Conservation (phyloP, 139 green algal genomes). For the Gonium pectorale region DNA sequence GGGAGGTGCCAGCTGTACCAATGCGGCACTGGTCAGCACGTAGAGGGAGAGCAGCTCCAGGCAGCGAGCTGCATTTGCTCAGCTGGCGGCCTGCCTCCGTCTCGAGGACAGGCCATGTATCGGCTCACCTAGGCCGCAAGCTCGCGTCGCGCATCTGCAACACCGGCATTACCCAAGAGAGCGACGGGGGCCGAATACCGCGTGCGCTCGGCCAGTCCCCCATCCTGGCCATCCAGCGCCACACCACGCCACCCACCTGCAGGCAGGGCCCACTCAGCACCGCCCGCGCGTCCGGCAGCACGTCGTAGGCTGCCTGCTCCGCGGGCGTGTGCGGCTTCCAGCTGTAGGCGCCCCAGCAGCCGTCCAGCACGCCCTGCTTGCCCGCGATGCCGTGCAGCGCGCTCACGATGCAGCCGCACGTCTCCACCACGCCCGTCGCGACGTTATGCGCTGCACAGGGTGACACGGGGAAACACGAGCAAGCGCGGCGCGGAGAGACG, state of each 20-base stretch:
- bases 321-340: background rate
- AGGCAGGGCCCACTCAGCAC: slow-evolving; percentile 2
- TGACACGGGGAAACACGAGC: too few relatives aligned
- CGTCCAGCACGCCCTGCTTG: slow-evolving; percentile 15
- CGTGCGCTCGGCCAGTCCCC: too few relatives aligned
- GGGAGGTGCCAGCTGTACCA: too few relatives aligned
- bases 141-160: too few relatives aligned
- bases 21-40: too few relatives aligned
- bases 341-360: background rate
- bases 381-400: slow-evolving; percentile 13
- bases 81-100: too few relatives aligned
- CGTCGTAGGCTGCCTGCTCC: background rate
- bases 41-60: background rate
- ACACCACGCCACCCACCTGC: slow-evolving; percentile 7
- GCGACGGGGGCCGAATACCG: too few relatives aligned
- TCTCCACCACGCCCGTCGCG: background rate
- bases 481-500: too few relatives aligned
- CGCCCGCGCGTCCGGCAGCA: background rate
- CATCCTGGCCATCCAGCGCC: too few relatives aligned
- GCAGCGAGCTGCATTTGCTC: background rate
- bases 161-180: too few relatives aligned
- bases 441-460: background rate
- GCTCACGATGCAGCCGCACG: slow-evolving; percentile 30
- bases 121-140: too few relatives aligned
- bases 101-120: too few relatives aligned